Percentiles rank a stretch among this genome's conserved stretches.
These are phyloP conservation scores for Emericellopsis cladophorae DNA, from an alignment of 2,329 filamentous ascomycete genomes.

Conservation along the genomic window DNA sequence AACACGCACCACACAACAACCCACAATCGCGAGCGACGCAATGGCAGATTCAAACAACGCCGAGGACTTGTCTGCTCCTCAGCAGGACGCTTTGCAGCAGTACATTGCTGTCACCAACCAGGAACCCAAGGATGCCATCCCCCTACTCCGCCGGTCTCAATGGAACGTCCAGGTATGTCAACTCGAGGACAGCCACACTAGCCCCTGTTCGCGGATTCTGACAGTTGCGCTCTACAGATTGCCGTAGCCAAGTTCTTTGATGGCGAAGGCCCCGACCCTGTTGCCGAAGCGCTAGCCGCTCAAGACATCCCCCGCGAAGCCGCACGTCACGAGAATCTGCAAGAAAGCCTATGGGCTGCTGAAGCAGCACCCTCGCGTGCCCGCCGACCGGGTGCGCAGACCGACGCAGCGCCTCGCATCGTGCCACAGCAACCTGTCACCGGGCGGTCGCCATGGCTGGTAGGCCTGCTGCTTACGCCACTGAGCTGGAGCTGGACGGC, in stretches of 20 bases:
- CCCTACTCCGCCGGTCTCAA: slow-evolving; percentile 72
- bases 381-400: slow-evolving; percentile 13
- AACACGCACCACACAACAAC: too few species aligned
- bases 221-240: slow-evolving; percentile 43
- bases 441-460: slow-evolving; percentile 59
- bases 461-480: slow-evolving; percentile 69
- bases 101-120: slow-evolving; percentile 84
- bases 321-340: slow-evolving; percentile 61
- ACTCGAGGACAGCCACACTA: too few species aligned
- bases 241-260: slow-evolving; percentile 97
- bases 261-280: slow-evolving; percentile 73
- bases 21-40: background rate
- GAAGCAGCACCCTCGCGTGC: slow-evolving; percentile 9
- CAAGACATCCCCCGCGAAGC: slow-evolving; percentile 50
- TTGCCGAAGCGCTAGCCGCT: slow-evolving; percentile 61
- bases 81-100: slow-evolving; percentile 77
- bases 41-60: slow-evolving; percentile 36
- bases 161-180: slow-evolving; percentile 77
- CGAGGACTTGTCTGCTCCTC: slow-evolving; percentile 58
- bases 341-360: slow-evolving; percentile 38
- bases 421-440: slow-evolving; percentile 62
- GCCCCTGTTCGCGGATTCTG: background rate
- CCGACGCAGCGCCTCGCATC: slow-evolving; percentile 69
- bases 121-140: slow-evolving; percentile 60
- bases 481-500: slow-evolving; percentile 67